phyloP scores from a whole-genome alignment of 441 rosid genomes.

The Jatropha multifida region DNA sequence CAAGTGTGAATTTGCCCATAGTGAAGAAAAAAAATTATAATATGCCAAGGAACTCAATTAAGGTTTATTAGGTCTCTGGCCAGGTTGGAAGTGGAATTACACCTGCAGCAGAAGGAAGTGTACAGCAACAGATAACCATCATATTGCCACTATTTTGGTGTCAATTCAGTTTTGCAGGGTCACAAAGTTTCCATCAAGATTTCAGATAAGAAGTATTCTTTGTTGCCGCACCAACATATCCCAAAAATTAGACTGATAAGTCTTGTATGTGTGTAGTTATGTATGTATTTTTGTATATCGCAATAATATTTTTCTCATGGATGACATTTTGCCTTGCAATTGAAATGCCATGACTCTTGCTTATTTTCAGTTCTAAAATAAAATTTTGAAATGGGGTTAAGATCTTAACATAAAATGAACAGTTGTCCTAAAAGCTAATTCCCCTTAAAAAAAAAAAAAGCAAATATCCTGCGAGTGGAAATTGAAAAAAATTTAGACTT shows the following conservation, averaged over 20 bases:
- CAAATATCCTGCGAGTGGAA: background rate
- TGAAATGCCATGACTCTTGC: conserved; percentile 13
- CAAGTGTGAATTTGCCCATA: background rate
- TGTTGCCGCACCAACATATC: conserved; percentile 15
- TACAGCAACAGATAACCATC: conserved; percentile 11
- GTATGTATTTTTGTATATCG: conserved; percentile 22
- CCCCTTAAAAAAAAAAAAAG: background rate
- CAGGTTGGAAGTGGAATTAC: conserved; percentile 22
- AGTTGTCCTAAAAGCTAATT: background rate
- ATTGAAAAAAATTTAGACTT: no score
- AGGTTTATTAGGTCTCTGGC: conserved; percentile 11
- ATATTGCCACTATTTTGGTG: conserved; percentile 20
- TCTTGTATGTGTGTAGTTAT: conserved; percentile 22
- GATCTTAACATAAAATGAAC: background rate
- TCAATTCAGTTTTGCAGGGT: conserved; percentile 23
- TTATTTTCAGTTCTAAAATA: no score
- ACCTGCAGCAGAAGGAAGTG: conserved; percentile 22
- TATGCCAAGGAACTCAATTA: background rate
- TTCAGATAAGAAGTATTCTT: conserved; percentile 21
- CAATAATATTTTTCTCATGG: conserved; percentile 3
- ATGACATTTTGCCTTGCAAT: conserved; percentile 24
- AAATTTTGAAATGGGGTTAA: no score
- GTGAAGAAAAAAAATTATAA: background rate
- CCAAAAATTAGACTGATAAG: conserved; percentile 17
- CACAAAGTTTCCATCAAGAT: conserved; percentile 14